Evolutionary conservation across 2,329 filamentous ascomycete genomes (phyloP), one percentile per base, ranked within the genome.

Genomic region (Diaporthe sp.): DNA sequence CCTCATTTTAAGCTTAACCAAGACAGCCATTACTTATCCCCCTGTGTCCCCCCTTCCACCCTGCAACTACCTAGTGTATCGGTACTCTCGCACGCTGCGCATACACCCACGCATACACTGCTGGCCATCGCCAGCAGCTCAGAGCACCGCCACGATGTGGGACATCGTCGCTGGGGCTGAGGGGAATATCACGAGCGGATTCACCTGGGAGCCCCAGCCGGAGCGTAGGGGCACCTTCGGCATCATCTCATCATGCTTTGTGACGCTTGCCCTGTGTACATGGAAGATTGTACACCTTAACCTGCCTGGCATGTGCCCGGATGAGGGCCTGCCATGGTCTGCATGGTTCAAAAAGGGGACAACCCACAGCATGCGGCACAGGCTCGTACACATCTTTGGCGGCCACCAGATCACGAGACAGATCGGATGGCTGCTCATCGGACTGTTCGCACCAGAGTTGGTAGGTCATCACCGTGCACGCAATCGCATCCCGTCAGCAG

Each of bases 231-330:
- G 73, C 28, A 75, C 73, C 13, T 75, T 75, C 31, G 34, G 67
- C 1, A 75, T 75, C 15, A 53, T 75, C 34, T 63, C 73, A 22
- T 65, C 73, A 44, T 75, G 73, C 31, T 72, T 75, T 8, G 67
- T 75, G 44, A 75, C 73, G n/a, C 73, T 75, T 3, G 73, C 73
- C 15, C 17, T 75, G 13, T 75, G 73, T n/a, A 75, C 73, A 0
- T 75, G 67, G 67, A 75, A 75, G 47, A 75, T 75, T 10, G 73
- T 75, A 10, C 67, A 72, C 47, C 73, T 75, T 3, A 75, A 75
- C 57, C 57, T 75, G 42, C 73, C 67, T 2, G 73, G 73, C 31
- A 44, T 39, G 47, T 75, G 73, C n/a, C 73, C 73, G 25, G 73
- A 75, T 15, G 73, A 71, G 37, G 28, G 22, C 20, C 44, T 75